Evolutionary conservation across 805 yeast species (phyloP).

Genomic region (Lachancea kluyveri): DNA sequence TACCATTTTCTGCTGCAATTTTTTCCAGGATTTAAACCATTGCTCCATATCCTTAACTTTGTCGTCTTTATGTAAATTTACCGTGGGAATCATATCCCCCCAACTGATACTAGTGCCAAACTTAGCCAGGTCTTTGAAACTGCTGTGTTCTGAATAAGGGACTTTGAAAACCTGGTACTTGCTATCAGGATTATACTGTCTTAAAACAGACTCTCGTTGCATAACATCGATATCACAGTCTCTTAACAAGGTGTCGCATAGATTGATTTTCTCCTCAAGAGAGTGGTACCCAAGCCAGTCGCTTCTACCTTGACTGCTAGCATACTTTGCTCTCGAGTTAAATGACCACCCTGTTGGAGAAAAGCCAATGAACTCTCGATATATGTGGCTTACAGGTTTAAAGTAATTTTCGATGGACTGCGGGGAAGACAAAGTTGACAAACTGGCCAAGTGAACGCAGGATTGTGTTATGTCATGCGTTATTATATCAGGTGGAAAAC

Average conservation of each 20-base stretch:
- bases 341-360: slow-evolving; percentile 93
- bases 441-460: slow-evolving; percentile 67
- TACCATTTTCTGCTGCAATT: slow-evolving; percentile 2
- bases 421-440: slow-evolving; percentile 45
- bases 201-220: slow-evolving; percentile 17
- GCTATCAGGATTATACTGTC: slow-evolving; percentile 30
- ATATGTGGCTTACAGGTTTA: slow-evolving; percentile 13
- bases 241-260: slow-evolving; percentile 12
- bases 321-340: no score
- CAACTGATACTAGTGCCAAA: slow-evolving; percentile 52
- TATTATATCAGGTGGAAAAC: slow-evolving; percentile 40
- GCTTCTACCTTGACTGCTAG: slow-evolving; percentile 17
- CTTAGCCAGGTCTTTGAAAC: slow-evolving; percentile 69
- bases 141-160: slow-evolving; percentile 94
- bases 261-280: slow-evolving; percentile 14
- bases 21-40: slow-evolving; percentile 34
- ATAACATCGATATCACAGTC: slow-evolving; percentile 10
- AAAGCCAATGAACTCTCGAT: slow-evolving; percentile 51
- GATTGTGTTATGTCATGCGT: slow-evolving; percentile 39
- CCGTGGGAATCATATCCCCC: slow-evolving; percentile 70
- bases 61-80: slow-evolving; percentile 34
- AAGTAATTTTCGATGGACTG: slow-evolving; percentile 26
- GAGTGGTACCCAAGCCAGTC: slow-evolving; percentile 9
- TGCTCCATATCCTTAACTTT: slow-evolving; percentile 25
- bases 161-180: slow-evolving; percentile 48